phyloP scores from a whole-genome alignment of 108 stramenopile genomes.

The Nitzschia putrida region DNA sequence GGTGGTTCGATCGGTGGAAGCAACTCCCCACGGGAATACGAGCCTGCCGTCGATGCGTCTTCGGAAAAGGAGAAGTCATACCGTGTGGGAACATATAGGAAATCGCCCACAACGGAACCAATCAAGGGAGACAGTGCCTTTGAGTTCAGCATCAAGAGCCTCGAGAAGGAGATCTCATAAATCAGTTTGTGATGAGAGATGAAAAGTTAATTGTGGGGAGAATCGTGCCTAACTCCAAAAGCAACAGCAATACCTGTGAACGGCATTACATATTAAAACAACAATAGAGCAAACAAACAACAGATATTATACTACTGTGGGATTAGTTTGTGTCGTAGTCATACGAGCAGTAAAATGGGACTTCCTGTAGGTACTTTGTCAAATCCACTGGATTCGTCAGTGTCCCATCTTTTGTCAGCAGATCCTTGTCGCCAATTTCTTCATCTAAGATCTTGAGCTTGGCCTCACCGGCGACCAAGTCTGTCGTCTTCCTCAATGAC shows the following conservation, averaged over 20 bases:
- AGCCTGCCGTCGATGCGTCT: too few species aligned
- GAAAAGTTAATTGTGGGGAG: background rate
- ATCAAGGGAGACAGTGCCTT: conserved; percentile 5
- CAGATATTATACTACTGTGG: background rate
- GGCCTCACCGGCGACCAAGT: conserved; percentile 13
- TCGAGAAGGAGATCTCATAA: conserved; percentile 5
- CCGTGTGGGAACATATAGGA: conserved; percentile 7
- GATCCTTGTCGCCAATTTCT: background rate
- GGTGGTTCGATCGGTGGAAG: too few species aligned
- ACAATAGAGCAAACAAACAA: background rate
- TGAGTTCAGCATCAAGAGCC: conserved; percentile 7
- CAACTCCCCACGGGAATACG: too few species aligned
- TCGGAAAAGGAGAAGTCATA: background rate
- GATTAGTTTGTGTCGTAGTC: background rate
- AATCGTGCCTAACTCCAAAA: background rate
- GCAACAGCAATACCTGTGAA: background rate
- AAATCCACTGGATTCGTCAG: conserved; percentile 9
- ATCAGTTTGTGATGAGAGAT: too few species aligned
- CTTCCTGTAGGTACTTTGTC: conserved; percentile 2
- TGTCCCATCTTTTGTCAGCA: conserved; percentile 4
- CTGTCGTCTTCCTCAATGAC: conserved; percentile 6
- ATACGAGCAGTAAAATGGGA: conserved; percentile 13
- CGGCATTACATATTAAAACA: background rate
- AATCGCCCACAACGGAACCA: background rate
- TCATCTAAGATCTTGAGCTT: background rate